Percentiles rank a stretch among this genome's conserved stretches.
Evolutionary conservation across 495 filamentous ascomycete species (phyloP).

Genomic region (Penicilliopsis zonata): DNA sequence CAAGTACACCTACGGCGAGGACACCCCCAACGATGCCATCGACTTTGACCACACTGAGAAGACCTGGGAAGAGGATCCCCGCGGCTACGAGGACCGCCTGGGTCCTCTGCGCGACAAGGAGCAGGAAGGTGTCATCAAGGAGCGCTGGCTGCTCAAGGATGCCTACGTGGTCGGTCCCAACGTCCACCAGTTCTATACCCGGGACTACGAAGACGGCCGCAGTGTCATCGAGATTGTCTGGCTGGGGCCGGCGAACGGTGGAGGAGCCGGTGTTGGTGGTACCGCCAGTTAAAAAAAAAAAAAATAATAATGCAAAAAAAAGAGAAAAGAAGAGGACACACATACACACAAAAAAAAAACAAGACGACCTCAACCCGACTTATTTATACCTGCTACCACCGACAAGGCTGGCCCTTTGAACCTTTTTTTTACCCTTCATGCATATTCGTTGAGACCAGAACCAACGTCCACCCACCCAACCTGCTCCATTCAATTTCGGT

Average conservation of each 20-base stretch:
- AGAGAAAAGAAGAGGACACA: no score
- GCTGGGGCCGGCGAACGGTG: slow-evolving; percentile 34
- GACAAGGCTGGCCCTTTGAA: slow-evolving; percentile 18
- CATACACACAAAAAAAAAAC: no score
- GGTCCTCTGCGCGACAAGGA: slow-evolving; percentile 37
- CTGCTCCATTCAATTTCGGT: no score
- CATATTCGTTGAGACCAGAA: slow-evolving; percentile 17
- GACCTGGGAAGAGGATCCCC: slow-evolving; percentile 44
- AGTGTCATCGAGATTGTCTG: slow-evolving; percentile 38
- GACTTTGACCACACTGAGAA: slow-evolving; percentile 47
- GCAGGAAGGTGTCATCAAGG: slow-evolving; percentile 29
- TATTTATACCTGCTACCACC: background rate
- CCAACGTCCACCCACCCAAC: no score
- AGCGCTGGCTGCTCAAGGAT: slow-evolving; percentile 32
- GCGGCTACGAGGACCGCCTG: slow-evolving; percentile 38
- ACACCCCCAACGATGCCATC: slow-evolving; percentile 30
- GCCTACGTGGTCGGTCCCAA: slow-evolving; percentile 32
- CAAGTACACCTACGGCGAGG: slow-evolving; percentile 37
- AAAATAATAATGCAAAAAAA: no score
- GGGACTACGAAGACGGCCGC: slow-evolving; percentile 33
- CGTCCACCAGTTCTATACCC: slow-evolving; percentile 35
- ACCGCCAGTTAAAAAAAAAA: slow-evolving; percentile 9
- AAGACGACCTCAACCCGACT: background rate
- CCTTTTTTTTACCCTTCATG: slow-evolving; percentile 21
- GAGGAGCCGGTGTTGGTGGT: slow-evolving; percentile 26